These are phyloP conservation scores for Amaranthus hypochondriacus DNA, from an alignment of 148 eudicot species.

Conservation along the genomic window DNA sequence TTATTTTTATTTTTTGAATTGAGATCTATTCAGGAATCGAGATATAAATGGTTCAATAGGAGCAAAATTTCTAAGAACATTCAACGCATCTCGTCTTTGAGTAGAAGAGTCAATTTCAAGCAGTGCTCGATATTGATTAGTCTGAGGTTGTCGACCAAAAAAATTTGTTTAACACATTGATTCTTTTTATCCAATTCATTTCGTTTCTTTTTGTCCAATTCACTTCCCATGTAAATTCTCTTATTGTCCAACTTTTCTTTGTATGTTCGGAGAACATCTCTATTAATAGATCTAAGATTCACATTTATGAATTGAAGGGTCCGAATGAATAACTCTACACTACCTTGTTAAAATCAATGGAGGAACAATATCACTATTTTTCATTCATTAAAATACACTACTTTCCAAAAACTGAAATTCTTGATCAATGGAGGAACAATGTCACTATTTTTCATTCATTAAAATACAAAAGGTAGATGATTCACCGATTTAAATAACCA, in stretches of 20 bases:
- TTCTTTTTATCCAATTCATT: neutral
- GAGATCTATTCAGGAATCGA: neutral
- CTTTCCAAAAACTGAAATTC: neutral
- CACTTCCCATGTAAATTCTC: neutral
- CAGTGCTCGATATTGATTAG: neutral
- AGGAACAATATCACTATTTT: constrained; percentile 10
- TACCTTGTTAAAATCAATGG: constrained; percentile 2
- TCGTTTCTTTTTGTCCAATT: neutral
- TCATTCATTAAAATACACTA: neutral
- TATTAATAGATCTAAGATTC: neutral
- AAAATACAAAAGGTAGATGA: neutral
- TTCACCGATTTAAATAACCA: neutral
- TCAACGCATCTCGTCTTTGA: neutral
- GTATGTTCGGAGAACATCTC: neutral
- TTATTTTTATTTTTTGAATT: neutral
- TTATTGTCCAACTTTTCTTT: neutral
- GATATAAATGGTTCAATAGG: neutral
- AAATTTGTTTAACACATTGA: neutral
- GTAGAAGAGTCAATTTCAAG: neutral
- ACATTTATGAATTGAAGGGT: constrained; percentile 9
- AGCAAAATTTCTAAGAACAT: neutral
- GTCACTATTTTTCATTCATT: neutral
- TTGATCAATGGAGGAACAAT: constrained; percentile 8
- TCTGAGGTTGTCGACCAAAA: neutral
- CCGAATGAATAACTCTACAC: neutral